These are phyloP conservation scores for Trametes punicea DNA, from an alignment of 768 basidiomycete genomes.

Conservation along the genomic window DNA sequence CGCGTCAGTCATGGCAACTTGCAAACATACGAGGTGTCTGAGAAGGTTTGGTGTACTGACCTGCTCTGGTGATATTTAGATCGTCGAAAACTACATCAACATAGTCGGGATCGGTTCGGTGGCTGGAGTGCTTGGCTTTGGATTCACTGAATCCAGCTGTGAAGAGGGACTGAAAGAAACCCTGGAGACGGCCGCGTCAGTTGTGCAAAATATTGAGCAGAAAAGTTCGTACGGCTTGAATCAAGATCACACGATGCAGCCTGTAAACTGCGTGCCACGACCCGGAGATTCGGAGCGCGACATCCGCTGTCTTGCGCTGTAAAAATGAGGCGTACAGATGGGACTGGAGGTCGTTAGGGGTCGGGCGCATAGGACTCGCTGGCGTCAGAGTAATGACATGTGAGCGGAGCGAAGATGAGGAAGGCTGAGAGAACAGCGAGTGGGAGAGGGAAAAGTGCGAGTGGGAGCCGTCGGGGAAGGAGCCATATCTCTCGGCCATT, in stretches of 20 bases:
- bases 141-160: conserved; percentile 76
- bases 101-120: conserved; percentile 41
- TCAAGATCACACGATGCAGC: conserved; percentile 82
- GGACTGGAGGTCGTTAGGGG: conserved; percentile 58
- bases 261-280: conserved; percentile 73
- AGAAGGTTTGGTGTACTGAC: too few species aligned
- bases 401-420: conserved; percentile 21
- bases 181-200: conserved; percentile 39
- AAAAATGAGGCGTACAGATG: conserved; percentile 79
- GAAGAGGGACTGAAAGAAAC: conserved; percentile 87
- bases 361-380: conserved; percentile 36
- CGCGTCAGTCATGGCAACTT: too few species aligned
- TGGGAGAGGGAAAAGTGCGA: conserved; percentile 4
- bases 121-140: conserved; percentile 21
- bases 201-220: too few species aligned
- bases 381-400: conserved; percentile 18
- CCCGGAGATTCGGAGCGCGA: conserved; percentile 65
- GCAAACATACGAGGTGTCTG: too few species aligned
- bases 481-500: conserved; percentile 9
- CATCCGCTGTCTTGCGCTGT: conserved; percentile 70
- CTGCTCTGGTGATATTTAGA: conserved; percentile 83
- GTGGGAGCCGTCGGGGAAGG: conserved; percentile 5
- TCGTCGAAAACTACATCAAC: conserved; percentile 78
- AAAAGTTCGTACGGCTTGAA: conserved; percentile 70
- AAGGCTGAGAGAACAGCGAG: conserved; percentile 12